Percentiles rank a stretch among this genome's conserved stretches.
Conservation (phyloP, 2,329 filamentous ascomycete species). For the Botrytis byssoidea region DNA sequence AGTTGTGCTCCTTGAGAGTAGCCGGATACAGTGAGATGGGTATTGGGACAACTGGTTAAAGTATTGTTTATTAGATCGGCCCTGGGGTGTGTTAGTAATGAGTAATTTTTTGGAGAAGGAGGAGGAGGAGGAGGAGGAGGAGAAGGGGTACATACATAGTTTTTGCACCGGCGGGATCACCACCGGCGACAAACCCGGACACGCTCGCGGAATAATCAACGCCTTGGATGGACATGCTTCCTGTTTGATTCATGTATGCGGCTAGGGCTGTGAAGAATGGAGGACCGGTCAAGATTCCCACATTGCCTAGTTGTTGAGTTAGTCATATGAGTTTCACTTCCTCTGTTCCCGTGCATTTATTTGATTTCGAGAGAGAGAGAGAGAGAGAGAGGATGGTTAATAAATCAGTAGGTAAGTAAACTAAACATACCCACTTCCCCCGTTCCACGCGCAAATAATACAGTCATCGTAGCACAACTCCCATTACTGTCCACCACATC, state of each 20-base stretch:
- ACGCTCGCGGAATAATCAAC: slow-evolving; percentile 51
- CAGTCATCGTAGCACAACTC: slow-evolving; percentile 33
- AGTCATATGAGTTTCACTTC: neutral
- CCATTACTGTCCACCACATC: slow-evolving; percentile 21
- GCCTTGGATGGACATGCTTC: slow-evolving; percentile 49
- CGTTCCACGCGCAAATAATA: slow-evolving; percentile 35
- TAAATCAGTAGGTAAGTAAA: neutral
- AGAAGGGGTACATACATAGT: slow-evolving; percentile 40
- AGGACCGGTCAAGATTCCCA: slow-evolving; percentile 34
- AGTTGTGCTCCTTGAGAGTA: slow-evolving; percentile 37
- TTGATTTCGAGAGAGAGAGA: neutral
- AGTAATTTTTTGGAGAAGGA: neutral
- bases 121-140: neutral
- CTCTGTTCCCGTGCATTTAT: neutral
- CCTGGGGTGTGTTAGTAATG: slow-evolving; percentile 20
- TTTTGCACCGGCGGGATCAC: slow-evolving; percentile 45
- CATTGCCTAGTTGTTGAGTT: slow-evolving; percentile 28
- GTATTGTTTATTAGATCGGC: slow-evolving; percentile 29
- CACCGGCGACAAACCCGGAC: slow-evolving; percentile 47
- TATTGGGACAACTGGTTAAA: slow-evolving; percentile 28
- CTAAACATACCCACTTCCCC: slow-evolving; percentile 29
- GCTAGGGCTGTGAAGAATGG: slow-evolving; percentile 34
- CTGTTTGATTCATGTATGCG: slow-evolving; percentile 42
- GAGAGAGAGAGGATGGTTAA: neutral
- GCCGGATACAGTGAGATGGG: slow-evolving; percentile 31